These are phyloP conservation scores for Microstegium vimineum DNA, from an alignment of 176 grass and related monocot genomes.

Conservation along the genomic window DNA sequence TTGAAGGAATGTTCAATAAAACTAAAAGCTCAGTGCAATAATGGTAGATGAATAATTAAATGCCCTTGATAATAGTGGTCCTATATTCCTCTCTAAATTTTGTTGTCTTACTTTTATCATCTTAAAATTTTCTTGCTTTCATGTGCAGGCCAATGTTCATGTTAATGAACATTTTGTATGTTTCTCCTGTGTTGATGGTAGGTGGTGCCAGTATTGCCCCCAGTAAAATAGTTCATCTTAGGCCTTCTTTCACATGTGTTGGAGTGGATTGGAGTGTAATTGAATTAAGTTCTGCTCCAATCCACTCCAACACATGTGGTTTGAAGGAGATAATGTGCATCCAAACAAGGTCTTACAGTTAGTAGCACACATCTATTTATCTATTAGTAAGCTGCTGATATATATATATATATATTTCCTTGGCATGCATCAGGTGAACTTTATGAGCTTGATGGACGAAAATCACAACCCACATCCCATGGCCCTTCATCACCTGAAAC, in stretches of 20 bases:
- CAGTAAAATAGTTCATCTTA: background rate
- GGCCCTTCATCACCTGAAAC: slow-evolving; percentile 75
- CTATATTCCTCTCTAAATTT: background rate
- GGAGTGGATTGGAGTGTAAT: no score
- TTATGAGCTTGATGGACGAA: slow-evolving; percentile 92
- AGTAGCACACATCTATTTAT: background rate
- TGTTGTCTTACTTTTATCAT: background rate
- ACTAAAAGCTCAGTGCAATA: background rate
- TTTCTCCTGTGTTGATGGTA: slow-evolving; percentile 98
- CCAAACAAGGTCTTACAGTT: no score
- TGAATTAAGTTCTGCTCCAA: no score
- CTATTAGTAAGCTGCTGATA: background rate
- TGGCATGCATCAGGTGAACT: slow-evolving; percentile 61
- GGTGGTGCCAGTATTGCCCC: background rate
- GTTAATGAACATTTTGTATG: slow-evolving; percentile 94
- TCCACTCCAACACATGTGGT: no score
- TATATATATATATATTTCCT: background rate
- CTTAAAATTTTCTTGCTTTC: slow-evolving; percentile 12
- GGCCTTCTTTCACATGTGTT: no score
- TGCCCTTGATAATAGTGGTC: background rate
- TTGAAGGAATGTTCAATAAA: background rate
- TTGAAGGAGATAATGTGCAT: no score
- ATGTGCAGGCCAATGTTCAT: slow-evolving; percentile 59
- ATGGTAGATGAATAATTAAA: slow-evolving; percentile 5
- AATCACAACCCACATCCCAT: slow-evolving; percentile 62